Percentiles rank a stretch among this genome's conserved stretches.
These are phyloP conservation scores for Paxillus ammoniavirescens DNA, from an alignment of 768 basidiomycete genomes.

Conservation along the genomic window DNA sequence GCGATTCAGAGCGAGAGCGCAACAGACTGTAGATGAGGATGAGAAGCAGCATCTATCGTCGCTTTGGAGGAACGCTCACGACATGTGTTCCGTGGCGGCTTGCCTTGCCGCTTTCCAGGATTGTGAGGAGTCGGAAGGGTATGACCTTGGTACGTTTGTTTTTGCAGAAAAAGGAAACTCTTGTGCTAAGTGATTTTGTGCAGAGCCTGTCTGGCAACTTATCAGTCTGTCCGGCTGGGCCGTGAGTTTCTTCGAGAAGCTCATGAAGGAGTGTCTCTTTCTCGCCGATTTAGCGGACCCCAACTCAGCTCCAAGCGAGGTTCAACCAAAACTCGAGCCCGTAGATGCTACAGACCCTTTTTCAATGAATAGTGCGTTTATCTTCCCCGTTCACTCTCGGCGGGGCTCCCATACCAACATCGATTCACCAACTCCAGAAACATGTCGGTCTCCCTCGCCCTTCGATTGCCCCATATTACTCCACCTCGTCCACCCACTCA, in stretches of 20 bases:
- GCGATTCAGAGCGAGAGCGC: constrained; percentile 32
- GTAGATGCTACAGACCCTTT: constrained; percentile 25
- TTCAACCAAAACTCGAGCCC: constrained; percentile 27
- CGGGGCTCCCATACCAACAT: constrained; percentile 43
- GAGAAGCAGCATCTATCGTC: constrained; percentile 42
- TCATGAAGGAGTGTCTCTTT: constrained; percentile 54
- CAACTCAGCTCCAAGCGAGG: constrained; percentile 8
- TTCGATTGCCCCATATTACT: constrained; percentile 46
- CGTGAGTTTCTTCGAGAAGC: constrained; percentile 55
- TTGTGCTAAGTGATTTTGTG: constrained; percentile 4
- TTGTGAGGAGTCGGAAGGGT: constrained; percentile 57
- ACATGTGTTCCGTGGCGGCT: constrained; percentile 62
- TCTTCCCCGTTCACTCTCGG: constrained; percentile 36
- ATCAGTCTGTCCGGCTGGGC: constrained; percentile 62
- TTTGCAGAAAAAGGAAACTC: neutral
- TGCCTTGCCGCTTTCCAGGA: constrained; percentile 65
- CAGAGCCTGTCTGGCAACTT: constrained; percentile 75
- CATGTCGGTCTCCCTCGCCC: constrained; percentile 14
- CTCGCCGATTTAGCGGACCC: constrained; percentile 26
- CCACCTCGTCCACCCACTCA: constrained; percentile 61
- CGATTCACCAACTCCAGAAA: constrained; percentile 26
- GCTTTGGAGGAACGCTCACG: constrained; percentile 63
- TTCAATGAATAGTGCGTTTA: constrained; percentile 20
- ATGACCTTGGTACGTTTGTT: constrained; percentile 57
- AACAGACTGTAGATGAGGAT: constrained; percentile 22